These are phyloP conservation scores for Polymyxa betae DNA, from an alignment of 208 protist genomes.

Conservation along the genomic window DNA sequence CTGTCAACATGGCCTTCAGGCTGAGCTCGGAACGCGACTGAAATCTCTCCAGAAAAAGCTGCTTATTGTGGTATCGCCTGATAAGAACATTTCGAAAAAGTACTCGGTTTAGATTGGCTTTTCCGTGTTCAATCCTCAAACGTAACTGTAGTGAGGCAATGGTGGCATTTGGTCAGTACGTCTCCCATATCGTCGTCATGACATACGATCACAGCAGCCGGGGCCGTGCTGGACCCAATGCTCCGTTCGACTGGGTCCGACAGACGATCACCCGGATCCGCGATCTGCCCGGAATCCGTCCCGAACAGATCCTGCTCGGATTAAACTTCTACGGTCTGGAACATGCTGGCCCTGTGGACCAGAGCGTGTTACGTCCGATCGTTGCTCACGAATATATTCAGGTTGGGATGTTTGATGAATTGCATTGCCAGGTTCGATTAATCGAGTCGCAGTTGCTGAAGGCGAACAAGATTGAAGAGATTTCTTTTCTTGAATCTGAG, in stretches of 20 bases:
- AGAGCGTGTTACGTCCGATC: not conserved
- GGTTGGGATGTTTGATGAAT: not conserved
- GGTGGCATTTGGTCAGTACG: not conserved
- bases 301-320: not conserved
- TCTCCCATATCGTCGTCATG: not conserved
- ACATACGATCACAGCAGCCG: not conserved
- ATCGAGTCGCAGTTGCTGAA: not conserved
- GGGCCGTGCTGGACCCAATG: not conserved
- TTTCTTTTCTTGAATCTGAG: not conserved
- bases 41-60: too few species aligned
- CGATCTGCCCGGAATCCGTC: not conserved
- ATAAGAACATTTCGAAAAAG: too few species aligned
- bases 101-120: too few species aligned
- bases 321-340: conserved; percentile 4
- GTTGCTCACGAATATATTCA: conserved; percentile 7
- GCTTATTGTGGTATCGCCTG: too few species aligned
- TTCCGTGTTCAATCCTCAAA: too few species aligned
- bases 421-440: not conserved
- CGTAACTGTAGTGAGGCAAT: not conserved
- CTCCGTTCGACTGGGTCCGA: not conserved
- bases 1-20: too few species aligned
- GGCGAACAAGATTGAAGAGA: not conserved
- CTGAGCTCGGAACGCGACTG: too few species aligned
- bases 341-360: not conserved
- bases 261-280: not conserved